Evolutionary conservation across 805 yeast genomes (phyloP).

Genomic region (Saccharomyces eubayanus): DNA sequence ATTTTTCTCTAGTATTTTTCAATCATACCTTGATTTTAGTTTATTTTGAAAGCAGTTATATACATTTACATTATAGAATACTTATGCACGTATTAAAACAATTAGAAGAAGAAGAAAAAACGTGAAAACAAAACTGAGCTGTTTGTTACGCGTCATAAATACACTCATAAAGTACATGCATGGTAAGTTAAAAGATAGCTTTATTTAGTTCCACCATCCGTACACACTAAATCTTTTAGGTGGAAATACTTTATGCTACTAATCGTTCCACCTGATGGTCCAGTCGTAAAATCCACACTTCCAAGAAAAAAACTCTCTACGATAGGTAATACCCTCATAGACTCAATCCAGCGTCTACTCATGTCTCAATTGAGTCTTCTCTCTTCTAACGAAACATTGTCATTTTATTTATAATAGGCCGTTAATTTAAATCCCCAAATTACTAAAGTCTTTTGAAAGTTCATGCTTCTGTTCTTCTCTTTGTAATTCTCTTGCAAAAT

Average conservation of each 20-base stretch:
- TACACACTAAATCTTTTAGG: neutral
- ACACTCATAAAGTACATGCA: neutral
- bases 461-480: constrained; percentile 4
- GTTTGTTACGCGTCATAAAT: neutral
- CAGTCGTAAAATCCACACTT: neutral
- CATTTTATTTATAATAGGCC: neutral
- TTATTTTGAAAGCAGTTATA: neutral
- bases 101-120: neutral
- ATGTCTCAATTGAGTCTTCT: neutral
- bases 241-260: neutral
- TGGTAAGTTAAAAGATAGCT: neutral
- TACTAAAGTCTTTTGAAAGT: neutral
- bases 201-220: neutral
- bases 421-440: neutral
- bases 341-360: neutral
- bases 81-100: neutral
- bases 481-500: constrained; percentile 17
- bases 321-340: neutral
- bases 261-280: neutral
- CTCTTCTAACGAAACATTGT: neutral
- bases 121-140: neutral
- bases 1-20: neutral
- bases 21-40: neutral
- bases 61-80: neutral
- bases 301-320: neutral